Percentiles rank a stretch among this genome's conserved stretches.
These are phyloP conservation scores for Yamadazyma akitaensis DNA, from an alignment of 805 yeast genomes.

Conservation along the genomic window DNA sequence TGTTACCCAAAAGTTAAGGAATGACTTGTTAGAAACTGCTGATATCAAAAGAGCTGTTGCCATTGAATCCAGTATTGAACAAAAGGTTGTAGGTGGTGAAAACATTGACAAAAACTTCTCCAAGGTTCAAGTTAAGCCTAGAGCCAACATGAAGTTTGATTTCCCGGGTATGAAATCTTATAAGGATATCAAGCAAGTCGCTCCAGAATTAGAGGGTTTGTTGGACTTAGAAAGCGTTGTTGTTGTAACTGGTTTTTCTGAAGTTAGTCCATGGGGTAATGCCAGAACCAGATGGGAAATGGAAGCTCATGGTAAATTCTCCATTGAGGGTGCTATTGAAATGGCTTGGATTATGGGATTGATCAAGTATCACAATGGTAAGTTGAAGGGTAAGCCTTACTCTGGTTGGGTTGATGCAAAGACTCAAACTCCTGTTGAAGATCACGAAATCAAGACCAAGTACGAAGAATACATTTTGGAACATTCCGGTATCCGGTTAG, in stretches of 20 bases:
- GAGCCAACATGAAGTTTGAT: conserved; percentile 89
- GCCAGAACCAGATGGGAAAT: conserved; percentile 99
- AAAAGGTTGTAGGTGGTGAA: conserved; percentile 79
- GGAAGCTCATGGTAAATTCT: conserved; percentile 94
- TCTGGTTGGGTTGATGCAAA: conserved; percentile 98
- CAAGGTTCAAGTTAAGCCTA: conserved; percentile 78
- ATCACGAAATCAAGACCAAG: conserved; percentile 86
- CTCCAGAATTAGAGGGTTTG: conserved; percentile 83
- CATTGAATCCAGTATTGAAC: conserved; percentile 87
- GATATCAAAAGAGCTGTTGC: conserved; percentile 95
- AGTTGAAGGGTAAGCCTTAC: conserved; percentile 83
- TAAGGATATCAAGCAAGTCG: conserved; percentile 61
- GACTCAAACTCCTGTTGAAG: conserved; percentile 90
- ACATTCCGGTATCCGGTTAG: conserved; percentile 94
- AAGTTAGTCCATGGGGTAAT: conserved; percentile 99
- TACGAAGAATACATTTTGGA: conserved; percentile 86
- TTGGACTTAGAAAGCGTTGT: conserved; percentile 87
- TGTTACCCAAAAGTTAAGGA: conserved; percentile 74
- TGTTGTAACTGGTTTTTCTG: conserved; percentile 97
- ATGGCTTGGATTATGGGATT: conserved; percentile 99
- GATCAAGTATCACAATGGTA: conserved; percentile 92
- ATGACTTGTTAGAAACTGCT: conserved; percentile 72
- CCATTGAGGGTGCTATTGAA: conserved; percentile 96
- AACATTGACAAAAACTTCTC: conserved; percentile 82
- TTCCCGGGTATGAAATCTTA: conserved; percentile 87